Conservation (phyloP, 768 basidiomycete species). For the Auricularia auricula-judae region DNA sequence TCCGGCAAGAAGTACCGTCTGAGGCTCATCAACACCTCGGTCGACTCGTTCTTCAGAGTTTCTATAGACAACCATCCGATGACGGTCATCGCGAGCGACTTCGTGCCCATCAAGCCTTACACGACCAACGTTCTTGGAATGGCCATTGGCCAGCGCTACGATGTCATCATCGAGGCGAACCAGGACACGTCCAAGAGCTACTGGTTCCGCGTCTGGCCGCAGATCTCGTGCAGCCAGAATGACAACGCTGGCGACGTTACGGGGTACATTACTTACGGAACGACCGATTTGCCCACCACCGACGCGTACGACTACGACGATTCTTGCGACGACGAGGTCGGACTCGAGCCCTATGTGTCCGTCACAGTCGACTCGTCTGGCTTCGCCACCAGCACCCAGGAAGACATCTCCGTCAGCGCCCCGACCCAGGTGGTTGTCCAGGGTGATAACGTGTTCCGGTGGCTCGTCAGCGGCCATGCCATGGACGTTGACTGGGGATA, state of each 20-base stretch:
- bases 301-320: not conserved
- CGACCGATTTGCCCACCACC: not conserved
- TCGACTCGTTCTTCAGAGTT: slow-evolving; percentile 2
- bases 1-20: slow-evolving; percentile 4
- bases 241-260: not conserved
- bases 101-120: not conserved
- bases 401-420: not conserved
- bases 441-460: not conserved
- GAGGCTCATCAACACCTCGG: slow-evolving; percentile 4
- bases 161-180: slow-evolving; percentile 2
- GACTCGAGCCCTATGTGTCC: not conserved
- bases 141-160: slow-evolving; percentile 3
- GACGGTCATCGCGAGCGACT: slow-evolving; percentile 2
- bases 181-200: slow-evolving; percentile 2
- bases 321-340: not conserved
- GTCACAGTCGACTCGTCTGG: not conserved
- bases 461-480: not conserved
- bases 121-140: not conserved
- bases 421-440: not conserved
- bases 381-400: not conserved
- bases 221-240: not conserved
- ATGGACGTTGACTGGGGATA: not conserved
- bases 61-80: slow-evolving; percentile 1
- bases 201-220: not conserved
- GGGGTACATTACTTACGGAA: not conserved